A percentile compares a stretch with the other conserved stretches of the same genome.
phyloP scores from a whole-genome alignment of 2,329 filamentous ascomycete species.

The Neonectria neomacrospora region DNA sequence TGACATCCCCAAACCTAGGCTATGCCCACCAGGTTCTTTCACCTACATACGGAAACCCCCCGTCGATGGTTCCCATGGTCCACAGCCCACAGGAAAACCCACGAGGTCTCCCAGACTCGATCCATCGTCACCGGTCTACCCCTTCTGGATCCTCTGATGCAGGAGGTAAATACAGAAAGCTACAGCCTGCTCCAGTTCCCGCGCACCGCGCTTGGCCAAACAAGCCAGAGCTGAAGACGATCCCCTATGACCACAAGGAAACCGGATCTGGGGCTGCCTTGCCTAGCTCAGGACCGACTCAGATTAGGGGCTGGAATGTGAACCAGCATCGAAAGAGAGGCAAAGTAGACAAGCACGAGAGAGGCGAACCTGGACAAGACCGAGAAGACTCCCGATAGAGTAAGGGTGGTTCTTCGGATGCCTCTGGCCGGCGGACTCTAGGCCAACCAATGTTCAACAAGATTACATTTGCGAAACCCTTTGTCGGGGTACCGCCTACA shows the following conservation, averaged over 20 bases:
- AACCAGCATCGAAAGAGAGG: conserved; percentile 54
- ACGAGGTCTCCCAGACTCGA: conserved; percentile 45
- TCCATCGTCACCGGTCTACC: conserved; percentile 52
- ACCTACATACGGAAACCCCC: conserved; percentile 50
- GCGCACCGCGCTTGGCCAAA: conserved; percentile 60
- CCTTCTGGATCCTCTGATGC: conserved; percentile 53
- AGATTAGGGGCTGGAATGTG: conserved; percentile 67
- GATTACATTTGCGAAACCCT: conserved; percentile 43
- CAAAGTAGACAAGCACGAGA: conserved; percentile 49
- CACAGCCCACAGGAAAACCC: conserved; percentile 52
- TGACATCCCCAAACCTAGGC: conserved; percentile 49
- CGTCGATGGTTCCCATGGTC: conserved; percentile 46
- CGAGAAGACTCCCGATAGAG: conserved; percentile 54
- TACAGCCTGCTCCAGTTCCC: conserved; percentile 67
- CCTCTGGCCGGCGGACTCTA: conserved; percentile 31
- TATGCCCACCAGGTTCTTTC: conserved; percentile 50
- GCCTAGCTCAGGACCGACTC: conserved; percentile 65
- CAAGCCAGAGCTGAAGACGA: conserved; percentile 67
- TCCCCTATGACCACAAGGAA: conserved; percentile 70
- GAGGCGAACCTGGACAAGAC: conserved; percentile 48
- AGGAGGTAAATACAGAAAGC: conserved; percentile 64
- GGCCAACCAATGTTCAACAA: conserved; percentile 33
- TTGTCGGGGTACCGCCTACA: conserved; percentile 32
- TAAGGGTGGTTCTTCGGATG: conserved; percentile 43
- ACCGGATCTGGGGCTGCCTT: conserved; percentile 65